Base-by-base conservation (phyloP, 306 rosid species). In the Herpetospermum pedunculosum region DNA sequence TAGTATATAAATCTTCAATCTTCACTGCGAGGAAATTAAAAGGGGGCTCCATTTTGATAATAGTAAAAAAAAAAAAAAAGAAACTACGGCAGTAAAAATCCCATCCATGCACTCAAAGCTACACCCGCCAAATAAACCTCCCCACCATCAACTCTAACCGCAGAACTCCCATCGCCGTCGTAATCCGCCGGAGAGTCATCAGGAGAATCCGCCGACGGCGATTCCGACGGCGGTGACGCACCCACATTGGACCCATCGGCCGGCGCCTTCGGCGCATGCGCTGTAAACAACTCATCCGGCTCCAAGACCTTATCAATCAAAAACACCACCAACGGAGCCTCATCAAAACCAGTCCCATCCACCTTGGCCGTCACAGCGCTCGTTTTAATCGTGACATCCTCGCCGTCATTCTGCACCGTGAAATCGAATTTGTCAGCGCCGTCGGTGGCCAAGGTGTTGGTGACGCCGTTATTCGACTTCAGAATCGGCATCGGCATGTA, bases 391-490 rank as follows among this genome's bases (percentile, higher is more conserved):
- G 96, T 89, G 4, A 93, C 92, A 13, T 70, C 67, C 5, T 85
- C 88, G 1, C 98, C 98, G 72, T 91, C 97, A 14, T 93, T 93
- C 60, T 93, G 98, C 11, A 93, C 92, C 0, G 88, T 85, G 81
- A 93, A 81, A 19, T 91, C 96, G 78, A 35, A 93, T 43, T 84
- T 91, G 62, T 29, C 79, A 0, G 92, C 89, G 3, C 96, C 92
- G 21, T 93, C 96, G 0, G 96, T 93, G 37, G 98, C 98, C 63
- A 93, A 70, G n/a, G 97, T 91, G 78, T 83, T 89, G 83, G 54
- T 60, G 4, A 46, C 15, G 1, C 98, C 98, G 26, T 93, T 91
- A 64, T 74, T 91, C 4, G 97, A 82, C 80, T 85, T 89, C 34
- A 93, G 75, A 81, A 43, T 81, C 0, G 88, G 47, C 26, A 85